Conservation (phyloP, 441 rosid species). For the Arabidopsis hybrid region DNA sequence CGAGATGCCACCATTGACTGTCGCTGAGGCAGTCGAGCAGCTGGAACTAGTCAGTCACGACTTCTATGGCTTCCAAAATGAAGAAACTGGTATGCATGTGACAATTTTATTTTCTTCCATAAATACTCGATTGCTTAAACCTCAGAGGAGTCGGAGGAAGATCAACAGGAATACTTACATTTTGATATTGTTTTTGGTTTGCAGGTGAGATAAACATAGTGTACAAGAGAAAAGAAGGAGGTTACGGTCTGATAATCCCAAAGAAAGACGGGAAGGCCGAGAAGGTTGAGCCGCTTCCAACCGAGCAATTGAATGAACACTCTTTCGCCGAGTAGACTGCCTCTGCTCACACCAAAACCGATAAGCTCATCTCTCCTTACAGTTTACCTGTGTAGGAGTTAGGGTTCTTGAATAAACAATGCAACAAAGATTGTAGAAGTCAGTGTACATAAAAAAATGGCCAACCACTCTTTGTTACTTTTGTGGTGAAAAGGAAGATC, state of each 20-base stretch:
- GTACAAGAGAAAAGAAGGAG: conserved; percentile 88
- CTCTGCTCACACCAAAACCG: conserved; percentile 5
- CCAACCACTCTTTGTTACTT: conserved; percentile 30
- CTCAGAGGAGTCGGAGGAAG: not conserved
- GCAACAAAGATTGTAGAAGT: conserved; percentile 28
- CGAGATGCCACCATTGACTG: conserved; percentile 92
- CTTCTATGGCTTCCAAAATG: conserved; percentile 87
- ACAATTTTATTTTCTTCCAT: not conserved
- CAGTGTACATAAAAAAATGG: conserved; percentile 35
- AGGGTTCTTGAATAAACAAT: conserved; percentile 22
- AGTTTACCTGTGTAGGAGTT: conserved; percentile 6
- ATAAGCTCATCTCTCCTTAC: conserved; percentile 25
- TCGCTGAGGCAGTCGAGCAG: conserved; percentile 88
- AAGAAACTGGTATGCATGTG: conserved; percentile 76
- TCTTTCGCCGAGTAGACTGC: conserved; percentile 52
- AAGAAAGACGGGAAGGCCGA: conserved; percentile 63
- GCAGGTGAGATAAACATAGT: conserved; percentile 89
- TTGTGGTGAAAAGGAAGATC: not conserved
- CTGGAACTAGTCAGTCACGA: conserved; percentile 84
- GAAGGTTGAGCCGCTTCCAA: conserved; percentile 65
- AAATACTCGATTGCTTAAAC: not conserved
- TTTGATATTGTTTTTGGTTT: not conserved
- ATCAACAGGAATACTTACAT: conserved; percentile 8
- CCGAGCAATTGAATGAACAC: conserved; percentile 61
- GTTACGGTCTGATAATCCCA: conserved; percentile 89